Conservation (phyloP, 192 early-diverging fungal species). For the Backusella liffmaniae region DNA sequence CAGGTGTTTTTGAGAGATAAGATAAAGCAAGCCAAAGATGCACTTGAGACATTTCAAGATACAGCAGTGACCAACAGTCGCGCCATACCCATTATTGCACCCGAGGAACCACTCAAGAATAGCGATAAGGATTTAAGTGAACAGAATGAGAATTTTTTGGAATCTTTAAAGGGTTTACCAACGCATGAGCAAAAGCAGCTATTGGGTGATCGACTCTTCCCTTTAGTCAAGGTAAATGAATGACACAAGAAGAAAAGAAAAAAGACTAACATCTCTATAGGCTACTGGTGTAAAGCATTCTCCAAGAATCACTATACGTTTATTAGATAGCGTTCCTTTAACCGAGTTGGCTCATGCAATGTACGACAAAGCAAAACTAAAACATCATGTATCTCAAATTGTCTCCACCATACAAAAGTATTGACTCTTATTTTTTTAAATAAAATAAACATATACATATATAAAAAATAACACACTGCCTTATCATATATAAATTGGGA, state of each 20-base stretch:
- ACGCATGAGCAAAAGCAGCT: constrained; percentile 39
- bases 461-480: background rate
- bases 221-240: constrained; percentile 38
- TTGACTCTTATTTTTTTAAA: background rate
- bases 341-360: constrained; percentile 35
- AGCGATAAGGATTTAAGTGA: background rate
- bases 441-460: background rate
- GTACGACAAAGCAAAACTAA: constrained; percentile 36
- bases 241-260: background rate
- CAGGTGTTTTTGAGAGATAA: constrained; percentile 31
- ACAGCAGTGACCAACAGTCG: background rate
- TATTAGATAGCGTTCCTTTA: constrained; percentile 38
- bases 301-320: constrained; percentile 42
- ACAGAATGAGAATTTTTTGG: constrained; percentile 32
- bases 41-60: constrained; percentile 30
- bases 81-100: background rate
- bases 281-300: constrained; percentile 34
- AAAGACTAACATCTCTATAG: background rate
- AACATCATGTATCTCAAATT: constrained; percentile 18
- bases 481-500: background rate
- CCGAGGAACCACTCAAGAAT: background rate
- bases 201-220: constrained; percentile 41
- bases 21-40: constrained; percentile 33
- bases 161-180: constrained; percentile 22
- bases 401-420: background rate